A percentile compares a stretch with the other conserved stretches of the same genome.
phyloP scores from a whole-genome alignment of 1,139 yeast genomes.

The Blastobotrys capitulatus region DNA sequence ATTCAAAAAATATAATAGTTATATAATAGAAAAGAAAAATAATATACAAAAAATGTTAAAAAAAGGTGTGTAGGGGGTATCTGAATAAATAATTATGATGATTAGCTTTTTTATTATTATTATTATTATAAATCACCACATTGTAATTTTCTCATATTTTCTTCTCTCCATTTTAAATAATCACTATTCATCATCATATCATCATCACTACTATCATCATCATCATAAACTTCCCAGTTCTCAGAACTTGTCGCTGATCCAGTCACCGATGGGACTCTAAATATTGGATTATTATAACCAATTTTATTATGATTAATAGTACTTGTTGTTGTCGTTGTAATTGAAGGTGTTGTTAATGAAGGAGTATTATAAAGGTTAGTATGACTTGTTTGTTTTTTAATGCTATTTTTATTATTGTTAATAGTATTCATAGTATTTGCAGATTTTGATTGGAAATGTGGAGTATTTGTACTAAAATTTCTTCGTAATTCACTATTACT shows the following conservation, averaged over 20 bases:
- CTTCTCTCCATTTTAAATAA: constrained; percentile 22
- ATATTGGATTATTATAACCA: background rate
- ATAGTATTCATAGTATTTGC: background rate
- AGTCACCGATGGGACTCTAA: constrained; percentile 11
- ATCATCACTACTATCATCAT: constrained; percentile 22
- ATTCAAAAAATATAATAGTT: too few relatives aligned
- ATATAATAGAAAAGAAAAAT: too few relatives aligned
- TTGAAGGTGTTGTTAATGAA: background rate
- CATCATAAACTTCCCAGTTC: constrained; percentile 25
- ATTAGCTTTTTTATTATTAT: background rate
- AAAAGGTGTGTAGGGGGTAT: too few relatives aligned
- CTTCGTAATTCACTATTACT: background rate
- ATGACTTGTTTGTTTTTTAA: background rate
- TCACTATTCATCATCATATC: constrained; percentile 18
- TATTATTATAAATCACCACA: background rate
- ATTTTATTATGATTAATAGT: background rate
- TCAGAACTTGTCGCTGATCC: constrained; percentile 17
- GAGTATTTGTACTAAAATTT: background rate
- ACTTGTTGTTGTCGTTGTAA: background rate
- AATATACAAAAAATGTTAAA: too few relatives aligned
- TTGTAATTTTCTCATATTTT: constrained; percentile 18
- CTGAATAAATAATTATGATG: too few relatives aligned
- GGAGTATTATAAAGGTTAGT: background rate
- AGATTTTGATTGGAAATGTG: background rate
- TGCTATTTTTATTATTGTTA: background rate